A percentile compares a stretch with the other conserved stretches of the same genome.
Conservation (phyloP, 2,329 filamentous ascomycete species). For the Ceratocystis alfenasii region DNA sequence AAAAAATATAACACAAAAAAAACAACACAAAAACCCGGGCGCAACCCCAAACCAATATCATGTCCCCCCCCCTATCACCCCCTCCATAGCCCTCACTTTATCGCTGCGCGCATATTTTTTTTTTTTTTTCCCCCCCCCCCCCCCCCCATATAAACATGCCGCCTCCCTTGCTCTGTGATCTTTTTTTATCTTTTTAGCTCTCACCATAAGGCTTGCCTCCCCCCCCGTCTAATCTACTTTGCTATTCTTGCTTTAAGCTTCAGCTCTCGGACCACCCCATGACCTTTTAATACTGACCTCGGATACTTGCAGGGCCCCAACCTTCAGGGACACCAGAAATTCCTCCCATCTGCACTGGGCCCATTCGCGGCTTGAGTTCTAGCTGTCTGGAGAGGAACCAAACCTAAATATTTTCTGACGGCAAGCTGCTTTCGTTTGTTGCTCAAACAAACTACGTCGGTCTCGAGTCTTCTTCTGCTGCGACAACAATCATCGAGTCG, state of each 20-base stretch:
- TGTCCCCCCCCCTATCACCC: no score
- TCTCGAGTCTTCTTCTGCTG: not conserved
- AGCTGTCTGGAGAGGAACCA: not conserved
- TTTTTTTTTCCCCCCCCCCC: no score
- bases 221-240: conserved; percentile 5
- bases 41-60: no score
- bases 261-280: conserved; percentile 11
- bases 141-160: not conserved
- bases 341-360: not conserved
- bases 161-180: conserved; percentile 9
- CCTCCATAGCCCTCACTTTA: no score
- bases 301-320: conserved; percentile 9
- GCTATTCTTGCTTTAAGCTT: not conserved
- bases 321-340: conserved; percentile 1
- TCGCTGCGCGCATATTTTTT: no score
- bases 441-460: not conserved
- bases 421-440: not conserved
- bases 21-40: no score
- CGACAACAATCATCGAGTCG: not conserved
- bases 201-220: not conserved
- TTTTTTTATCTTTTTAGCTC: conserved; percentile 16
- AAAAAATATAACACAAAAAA: no score
- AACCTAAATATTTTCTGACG: not conserved
- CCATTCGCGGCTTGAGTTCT: not conserved
- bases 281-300: conserved; percentile 13